These are phyloP conservation scores for Amanita thiersii DNA, from an alignment of 768 basidiomycete species.

Conservation along the genomic window DNA sequence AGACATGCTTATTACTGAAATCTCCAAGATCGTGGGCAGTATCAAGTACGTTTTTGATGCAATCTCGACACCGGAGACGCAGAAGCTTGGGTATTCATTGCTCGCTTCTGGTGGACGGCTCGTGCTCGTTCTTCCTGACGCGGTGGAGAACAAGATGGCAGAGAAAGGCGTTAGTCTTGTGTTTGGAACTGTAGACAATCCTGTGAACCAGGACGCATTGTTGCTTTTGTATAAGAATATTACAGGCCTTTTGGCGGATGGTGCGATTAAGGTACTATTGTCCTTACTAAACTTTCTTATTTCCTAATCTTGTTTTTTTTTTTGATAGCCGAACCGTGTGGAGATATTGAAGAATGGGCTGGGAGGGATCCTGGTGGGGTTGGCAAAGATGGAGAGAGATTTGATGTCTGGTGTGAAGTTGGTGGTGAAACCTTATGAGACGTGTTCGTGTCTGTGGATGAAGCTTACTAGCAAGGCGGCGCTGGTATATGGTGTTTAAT, in stretches of 20 bases:
- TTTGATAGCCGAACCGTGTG: conserved; percentile 31
- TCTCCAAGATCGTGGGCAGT: conserved; percentile 13
- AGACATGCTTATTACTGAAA: conserved; percentile 6
- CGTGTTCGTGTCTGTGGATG: too few relatives aligned
- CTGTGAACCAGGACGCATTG: conserved; percentile 9
- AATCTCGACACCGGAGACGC: conserved; percentile 27
- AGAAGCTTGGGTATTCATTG: conserved; percentile 25
- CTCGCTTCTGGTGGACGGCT: conserved; percentile 30
- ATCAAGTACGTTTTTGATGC: conserved; percentile 22
- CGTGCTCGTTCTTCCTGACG: conserved; percentile 16
- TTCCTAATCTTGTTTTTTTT: background rate
- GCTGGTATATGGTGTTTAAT: too few relatives aligned
- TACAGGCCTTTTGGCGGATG: conserved; percentile 13
- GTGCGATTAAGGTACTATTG: conserved; percentile 15
- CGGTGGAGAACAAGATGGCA: conserved; percentile 10
- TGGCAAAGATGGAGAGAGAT: conserved; percentile 29
- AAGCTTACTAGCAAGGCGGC: too few relatives aligned
- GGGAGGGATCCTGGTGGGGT: conserved; percentile 30
- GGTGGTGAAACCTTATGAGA: conserved; percentile 33
- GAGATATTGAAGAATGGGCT: conserved; percentile 38
- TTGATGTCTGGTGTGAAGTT: conserved; percentile 38
- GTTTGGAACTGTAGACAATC: conserved; percentile 7
- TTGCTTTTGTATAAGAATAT: conserved; percentile 11
- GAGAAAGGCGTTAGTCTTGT: conserved; percentile 10
- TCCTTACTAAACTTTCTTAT: background rate